A percentile compares a stretch with the other conserved stretches of the same genome.
phyloP scores from a whole-genome alignment of 495 filamentous ascomycete genomes.

The Hypoxylon lienhwacheense region DNA sequence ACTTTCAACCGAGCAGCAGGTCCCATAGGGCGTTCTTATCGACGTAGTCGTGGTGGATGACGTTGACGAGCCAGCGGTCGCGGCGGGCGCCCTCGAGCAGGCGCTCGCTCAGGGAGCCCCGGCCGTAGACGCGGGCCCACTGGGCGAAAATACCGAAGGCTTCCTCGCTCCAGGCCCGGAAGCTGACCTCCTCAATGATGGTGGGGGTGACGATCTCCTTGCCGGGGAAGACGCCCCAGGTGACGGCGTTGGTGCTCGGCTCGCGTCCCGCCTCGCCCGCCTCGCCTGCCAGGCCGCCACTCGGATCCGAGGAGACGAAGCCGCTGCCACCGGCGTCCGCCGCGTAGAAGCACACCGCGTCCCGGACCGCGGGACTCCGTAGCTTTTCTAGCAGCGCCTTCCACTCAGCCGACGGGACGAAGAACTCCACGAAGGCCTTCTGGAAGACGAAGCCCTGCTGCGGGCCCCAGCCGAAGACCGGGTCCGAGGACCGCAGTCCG shows the following conservation, averaged over 20 bases:
- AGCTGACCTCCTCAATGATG: conserved; percentile 95
- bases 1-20: conserved; percentile 44
- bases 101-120: conserved; percentile 63
- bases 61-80: conserved; percentile 84
- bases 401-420: conserved; percentile 75
- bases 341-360: conserved; percentile 82
- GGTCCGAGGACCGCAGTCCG: conserved; percentile 71
- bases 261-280: conserved; percentile 41
- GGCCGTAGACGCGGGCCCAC: conserved; percentile 83
- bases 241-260: conserved; percentile 83
- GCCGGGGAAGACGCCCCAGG: conserved; percentile 93
- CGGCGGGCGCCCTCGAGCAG: conserved; percentile 66
- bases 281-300: conserved; percentile 29
- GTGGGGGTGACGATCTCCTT: conserved; percentile 98
- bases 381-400: conserved; percentile 63
- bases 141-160: conserved; percentile 94
- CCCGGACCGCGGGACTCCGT: conserved; percentile 52
- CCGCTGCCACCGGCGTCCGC: conserved; percentile 70
- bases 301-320: conserved; percentile 65
- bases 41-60: conserved; percentile 83
- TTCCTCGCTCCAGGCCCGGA: conserved; percentile 93
- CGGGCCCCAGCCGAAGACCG: conserved; percentile 93
- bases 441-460: conserved; percentile 94
- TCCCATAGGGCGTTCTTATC: conserved; percentile 68
- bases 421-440: conserved; percentile 97